These are phyloP conservation scores for Thalassiosira hispida DNA, from an alignment of 352 stramenopile species.

Conservation along the genomic window DNA sequence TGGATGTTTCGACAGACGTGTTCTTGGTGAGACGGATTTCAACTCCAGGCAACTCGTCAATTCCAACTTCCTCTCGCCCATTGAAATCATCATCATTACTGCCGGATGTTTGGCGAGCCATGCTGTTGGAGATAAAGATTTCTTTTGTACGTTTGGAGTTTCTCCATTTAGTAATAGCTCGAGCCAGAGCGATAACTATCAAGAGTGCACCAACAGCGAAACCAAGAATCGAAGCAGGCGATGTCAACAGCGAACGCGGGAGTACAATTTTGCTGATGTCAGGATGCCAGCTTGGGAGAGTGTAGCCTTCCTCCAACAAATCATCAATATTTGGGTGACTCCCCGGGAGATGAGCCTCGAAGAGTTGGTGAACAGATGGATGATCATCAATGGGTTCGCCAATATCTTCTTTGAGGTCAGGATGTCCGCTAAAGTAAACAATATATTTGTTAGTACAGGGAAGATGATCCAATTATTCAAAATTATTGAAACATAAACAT, in stretches of 20 bases:
- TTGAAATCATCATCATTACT: background rate
- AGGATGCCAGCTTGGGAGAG: constrained; percentile 44
- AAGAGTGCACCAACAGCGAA: constrained; percentile 12
- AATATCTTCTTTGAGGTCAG: constrained; percentile 17
- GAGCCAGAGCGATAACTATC: constrained; percentile 9
- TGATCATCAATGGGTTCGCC: constrained; percentile 37
- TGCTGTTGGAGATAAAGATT: constrained; percentile 1
- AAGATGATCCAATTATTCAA: background rate
- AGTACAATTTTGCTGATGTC: constrained; percentile 20
- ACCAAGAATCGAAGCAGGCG: constrained; percentile 29
- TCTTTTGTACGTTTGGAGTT: constrained; percentile 27
- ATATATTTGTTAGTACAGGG: constrained; percentile 2
- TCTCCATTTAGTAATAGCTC: constrained; percentile 12
- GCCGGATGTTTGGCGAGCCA: background rate
- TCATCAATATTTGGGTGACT: constrained; percentile 49
- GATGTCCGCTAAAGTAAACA: constrained; percentile 35
- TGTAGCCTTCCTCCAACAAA: constrained; percentile 34
- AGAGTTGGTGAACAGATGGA: constrained; percentile 40
- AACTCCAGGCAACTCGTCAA: background rate
- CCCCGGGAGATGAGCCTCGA: constrained; percentile 28
- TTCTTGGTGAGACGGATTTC: constrained; percentile 10
- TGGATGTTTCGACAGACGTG: background rate
- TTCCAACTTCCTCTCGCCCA: background rate
- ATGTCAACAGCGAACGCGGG: constrained; percentile 10
- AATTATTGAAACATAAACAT: background rate